These are phyloP conservation scores for Amphicarpaea edgeworthii DNA, from an alignment of 306 rosid species.

Conservation along the genomic window DNA sequence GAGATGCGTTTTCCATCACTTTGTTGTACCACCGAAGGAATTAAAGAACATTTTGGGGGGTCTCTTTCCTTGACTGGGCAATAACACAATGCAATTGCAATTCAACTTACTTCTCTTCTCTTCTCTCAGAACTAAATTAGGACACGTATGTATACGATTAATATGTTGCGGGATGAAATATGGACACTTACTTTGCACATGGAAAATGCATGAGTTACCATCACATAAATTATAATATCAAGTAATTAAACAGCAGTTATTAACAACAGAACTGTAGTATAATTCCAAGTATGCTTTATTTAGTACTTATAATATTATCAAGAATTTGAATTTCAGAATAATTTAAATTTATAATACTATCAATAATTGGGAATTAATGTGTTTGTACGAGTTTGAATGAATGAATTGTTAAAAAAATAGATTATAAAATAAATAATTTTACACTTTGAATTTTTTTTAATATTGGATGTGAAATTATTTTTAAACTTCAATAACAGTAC, in stretches of 20 bases:
- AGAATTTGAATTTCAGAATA: neutral
- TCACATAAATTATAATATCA: neutral
- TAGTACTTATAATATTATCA: too few relatives aligned
- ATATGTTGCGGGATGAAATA: neutral
- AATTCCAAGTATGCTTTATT: neutral
- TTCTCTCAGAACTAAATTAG: conserved; percentile 5
- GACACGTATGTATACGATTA: conserved; percentile 13
- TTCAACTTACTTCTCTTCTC: conserved; percentile 7
- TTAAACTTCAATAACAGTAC: neutral
- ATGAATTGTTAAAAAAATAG: neutral
- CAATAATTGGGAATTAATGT: neutral
- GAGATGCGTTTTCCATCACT: conserved; percentile 20
- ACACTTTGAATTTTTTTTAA: too few relatives aligned
- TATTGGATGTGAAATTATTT: neutral
- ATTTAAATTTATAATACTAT: neutral
- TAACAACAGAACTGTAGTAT: neutral
- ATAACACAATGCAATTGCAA: neutral
- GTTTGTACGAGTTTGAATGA: neutral
- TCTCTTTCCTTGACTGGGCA: conserved; percentile 46
- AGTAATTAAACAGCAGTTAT: neutral
- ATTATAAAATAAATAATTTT: neutral
- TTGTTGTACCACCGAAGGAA: neutral
- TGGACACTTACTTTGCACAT: neutral
- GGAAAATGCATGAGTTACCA: neutral
- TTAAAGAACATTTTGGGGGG: conserved; percentile 9